Evolutionary conservation across 495 filamentous ascomycete genomes (phyloP).

Genomic region (Tuber calosporum): DNA sequence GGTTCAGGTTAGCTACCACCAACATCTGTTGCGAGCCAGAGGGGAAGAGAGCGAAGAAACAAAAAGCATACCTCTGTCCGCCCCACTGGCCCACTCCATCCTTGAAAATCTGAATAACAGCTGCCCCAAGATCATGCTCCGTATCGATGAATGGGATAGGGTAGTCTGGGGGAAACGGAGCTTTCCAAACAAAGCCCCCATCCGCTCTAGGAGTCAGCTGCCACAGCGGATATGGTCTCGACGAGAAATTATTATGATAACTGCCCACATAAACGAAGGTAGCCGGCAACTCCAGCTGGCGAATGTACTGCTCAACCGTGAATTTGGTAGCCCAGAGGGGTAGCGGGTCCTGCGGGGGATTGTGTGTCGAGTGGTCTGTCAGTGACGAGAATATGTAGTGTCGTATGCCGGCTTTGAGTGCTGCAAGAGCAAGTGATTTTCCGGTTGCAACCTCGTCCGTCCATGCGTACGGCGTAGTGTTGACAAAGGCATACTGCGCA

Average conservation of each 20-base stretch:
- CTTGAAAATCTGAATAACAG: slow-evolving; percentile 90
- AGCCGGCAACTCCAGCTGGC: slow-evolving; percentile 70
- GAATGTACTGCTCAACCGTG: slow-evolving; percentile 82
- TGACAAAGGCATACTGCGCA: slow-evolving; percentile 87
- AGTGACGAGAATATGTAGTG: slow-evolving; percentile 96
- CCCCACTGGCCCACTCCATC: slow-evolving; percentile 81
- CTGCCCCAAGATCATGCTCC: slow-evolving; percentile 93
- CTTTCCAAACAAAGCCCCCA: slow-evolving; percentile 85
- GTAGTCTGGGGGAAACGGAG: slow-evolving; percentile 82
- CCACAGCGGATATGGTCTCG: slow-evolving; percentile 85
- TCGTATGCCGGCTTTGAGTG: slow-evolving; percentile 71
- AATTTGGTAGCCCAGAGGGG: slow-evolving; percentile 91
- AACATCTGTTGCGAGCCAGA: neutral
- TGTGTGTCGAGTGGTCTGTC: slow-evolving; percentile 79
- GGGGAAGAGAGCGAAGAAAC: slow-evolving; percentile 13
- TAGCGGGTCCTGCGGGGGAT: slow-evolving; percentile 43
- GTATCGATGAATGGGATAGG: slow-evolving; percentile 94
- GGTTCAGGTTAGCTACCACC: neutral
- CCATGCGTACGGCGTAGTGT: slow-evolving; percentile 77
- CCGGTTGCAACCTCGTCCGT: slow-evolving; percentile 90
- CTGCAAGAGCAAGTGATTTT: slow-evolving; percentile 76
- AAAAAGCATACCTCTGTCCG: slow-evolving; percentile 59
- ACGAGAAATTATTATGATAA: slow-evolving; percentile 99
- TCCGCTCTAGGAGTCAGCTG: slow-evolving; percentile 60
- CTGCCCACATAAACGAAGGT: slow-evolving; percentile 95